Percentiles rank a stretch among this genome's conserved stretches.
phyloP scores from a whole-genome alignment of 805 yeast genomes.

The Dipodascus geniculatus region DNA sequence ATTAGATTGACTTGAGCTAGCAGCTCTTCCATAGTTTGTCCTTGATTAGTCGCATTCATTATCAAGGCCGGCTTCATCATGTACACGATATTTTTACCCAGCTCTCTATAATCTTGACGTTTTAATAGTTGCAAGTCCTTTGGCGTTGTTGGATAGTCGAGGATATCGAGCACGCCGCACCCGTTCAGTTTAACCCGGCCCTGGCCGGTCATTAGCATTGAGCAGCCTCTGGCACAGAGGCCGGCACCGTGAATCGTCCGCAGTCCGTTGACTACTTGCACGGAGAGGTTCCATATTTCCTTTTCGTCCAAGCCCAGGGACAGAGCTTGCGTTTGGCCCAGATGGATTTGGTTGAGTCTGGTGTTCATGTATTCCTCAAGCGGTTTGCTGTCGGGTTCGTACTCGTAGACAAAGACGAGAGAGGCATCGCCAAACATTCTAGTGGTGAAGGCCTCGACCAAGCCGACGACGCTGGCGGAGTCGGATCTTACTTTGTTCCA shows the following conservation, averaged over 20 bases:
- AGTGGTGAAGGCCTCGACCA: slow-evolving; percentile 77
- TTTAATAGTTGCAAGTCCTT: slow-evolving; percentile 11
- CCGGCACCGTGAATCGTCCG: slow-evolving; percentile 53
- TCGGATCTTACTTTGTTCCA: slow-evolving; percentile 52
- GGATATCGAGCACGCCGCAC: slow-evolving; percentile 59
- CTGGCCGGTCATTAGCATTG: slow-evolving; percentile 60
- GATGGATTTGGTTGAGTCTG: slow-evolving; percentile 19
- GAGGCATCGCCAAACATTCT: slow-evolving; percentile 75
- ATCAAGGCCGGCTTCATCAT: slow-evolving; percentile 46
- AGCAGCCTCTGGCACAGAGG: slow-evolving; percentile 50
- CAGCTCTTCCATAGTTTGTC: slow-evolving; percentile 7
- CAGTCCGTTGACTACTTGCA: slow-evolving; percentile 64
- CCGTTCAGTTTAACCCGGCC: slow-evolving; percentile 62
- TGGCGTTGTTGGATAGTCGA: slow-evolving; percentile 24
- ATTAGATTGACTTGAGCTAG: slow-evolving; percentile 16
- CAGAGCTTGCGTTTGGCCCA: slow-evolving; percentile 29
- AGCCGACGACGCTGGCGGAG: slow-evolving; percentile 40
- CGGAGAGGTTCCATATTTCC: slow-evolving; percentile 60
- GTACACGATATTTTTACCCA: slow-evolving; percentile 54
- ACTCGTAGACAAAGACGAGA: slow-evolving; percentile 71
- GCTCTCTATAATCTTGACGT: slow-evolving; percentile 12
- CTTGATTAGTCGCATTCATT: slow-evolving; percentile 11
- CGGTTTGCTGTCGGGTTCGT: slow-evolving; percentile 65
- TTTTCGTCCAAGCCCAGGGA: slow-evolving; percentile 42
- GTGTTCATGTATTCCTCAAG: slow-evolving; percentile 57